Evolutionary conservation across 2,329 filamentous ascomycete species (phyloP).

Genomic region (Fusarium penzigii): DNA sequence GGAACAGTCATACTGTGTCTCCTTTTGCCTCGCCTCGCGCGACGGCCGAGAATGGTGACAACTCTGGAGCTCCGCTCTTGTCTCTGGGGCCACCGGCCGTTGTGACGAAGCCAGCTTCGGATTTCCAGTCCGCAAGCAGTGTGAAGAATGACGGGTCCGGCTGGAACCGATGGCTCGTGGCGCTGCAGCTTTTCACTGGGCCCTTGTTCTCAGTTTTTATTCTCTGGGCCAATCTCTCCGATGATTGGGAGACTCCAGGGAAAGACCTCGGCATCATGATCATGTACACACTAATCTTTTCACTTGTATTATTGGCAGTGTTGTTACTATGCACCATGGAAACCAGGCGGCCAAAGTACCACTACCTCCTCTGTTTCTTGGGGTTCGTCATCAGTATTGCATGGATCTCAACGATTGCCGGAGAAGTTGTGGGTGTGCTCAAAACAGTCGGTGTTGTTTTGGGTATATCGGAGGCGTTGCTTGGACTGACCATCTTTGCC

Average conservation of each 20-base stretch:
- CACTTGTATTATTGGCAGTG: conserved; percentile 64
- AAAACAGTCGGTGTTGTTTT: conserved; percentile 92
- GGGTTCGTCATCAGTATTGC: conserved; percentile 90
- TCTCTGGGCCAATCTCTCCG: conserved; percentile 67
- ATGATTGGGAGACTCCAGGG: conserved; percentile 57
- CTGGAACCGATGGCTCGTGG: conserved; percentile 92
- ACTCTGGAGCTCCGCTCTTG: conserved; percentile 16
- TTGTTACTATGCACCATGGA: conserved; percentile 71
- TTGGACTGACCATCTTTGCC: conserved; percentile 93
- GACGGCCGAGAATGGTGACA: conserved; percentile 22
- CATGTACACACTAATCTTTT: conserved; percentile 67
- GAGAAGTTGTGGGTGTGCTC: conserved; percentile 91
- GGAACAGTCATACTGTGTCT: conserved; percentile 25
- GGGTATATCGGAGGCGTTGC: conserved; percentile 89
- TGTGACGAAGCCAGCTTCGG: conserved; percentile 34
- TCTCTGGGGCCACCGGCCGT: conserved; percentile 26
- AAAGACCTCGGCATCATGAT: conserved; percentile 57
- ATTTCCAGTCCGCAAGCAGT: conserved; percentile 34
- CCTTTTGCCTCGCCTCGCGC: conserved; percentile 17
- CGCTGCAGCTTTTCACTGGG: conserved; percentile 81
- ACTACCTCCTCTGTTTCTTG: conserved; percentile 79
- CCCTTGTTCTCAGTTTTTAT: conserved; percentile 81
- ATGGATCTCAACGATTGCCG: conserved; percentile 95
- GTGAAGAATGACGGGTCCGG: conserved; percentile 48
- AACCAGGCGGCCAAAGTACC: conserved; percentile 68